These are phyloP conservation scores for Lactarius quietus DNA, from an alignment of 768 basidiomycete genomes.

Conservation along the genomic window DNA sequence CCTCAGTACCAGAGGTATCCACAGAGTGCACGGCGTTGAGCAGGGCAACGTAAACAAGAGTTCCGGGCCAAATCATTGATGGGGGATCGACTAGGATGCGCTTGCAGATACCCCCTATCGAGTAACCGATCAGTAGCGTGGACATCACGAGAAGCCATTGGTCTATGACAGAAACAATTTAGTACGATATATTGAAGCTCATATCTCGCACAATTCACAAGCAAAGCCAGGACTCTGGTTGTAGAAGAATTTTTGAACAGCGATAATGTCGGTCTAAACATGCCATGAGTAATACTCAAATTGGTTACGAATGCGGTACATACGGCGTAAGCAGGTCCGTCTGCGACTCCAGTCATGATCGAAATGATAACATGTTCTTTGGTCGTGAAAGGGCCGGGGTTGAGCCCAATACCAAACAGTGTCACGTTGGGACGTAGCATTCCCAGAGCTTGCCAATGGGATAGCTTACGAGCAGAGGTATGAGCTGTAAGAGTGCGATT, in stretches of 20 bases:
- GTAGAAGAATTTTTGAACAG: slow-evolving; percentile 46
- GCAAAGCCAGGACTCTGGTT: slow-evolving; percentile 38
- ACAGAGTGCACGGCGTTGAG: no score
- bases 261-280: no score
- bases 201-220: slow-evolving; percentile 39
- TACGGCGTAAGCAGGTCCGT: slow-evolving; percentile 34
- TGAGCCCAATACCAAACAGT: no score
- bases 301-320: slow-evolving; percentile 4
- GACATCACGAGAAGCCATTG: slow-evolving; percentile 41
- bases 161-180: no score
- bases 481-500: slow-evolving; percentile 33
- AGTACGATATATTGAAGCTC: no score
- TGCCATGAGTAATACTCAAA: no score
- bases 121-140: no score
- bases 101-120: no score
- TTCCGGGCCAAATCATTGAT: slow-evolving; percentile 46
- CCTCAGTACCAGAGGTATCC: no score
- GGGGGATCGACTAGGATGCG: no score
- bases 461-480: slow-evolving; percentile 66
- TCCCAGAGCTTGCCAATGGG: slow-evolving; percentile 63
- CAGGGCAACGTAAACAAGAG: slow-evolving; percentile 40
- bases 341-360: slow-evolving; percentile 41
- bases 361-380: slow-evolving; percentile 63
- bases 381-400: slow-evolving; percentile 71
- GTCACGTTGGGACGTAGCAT: no score